Base-by-base conservation (phyloP, 176 grass and related monocot genomes). In the Triticum turgidum region DNA sequence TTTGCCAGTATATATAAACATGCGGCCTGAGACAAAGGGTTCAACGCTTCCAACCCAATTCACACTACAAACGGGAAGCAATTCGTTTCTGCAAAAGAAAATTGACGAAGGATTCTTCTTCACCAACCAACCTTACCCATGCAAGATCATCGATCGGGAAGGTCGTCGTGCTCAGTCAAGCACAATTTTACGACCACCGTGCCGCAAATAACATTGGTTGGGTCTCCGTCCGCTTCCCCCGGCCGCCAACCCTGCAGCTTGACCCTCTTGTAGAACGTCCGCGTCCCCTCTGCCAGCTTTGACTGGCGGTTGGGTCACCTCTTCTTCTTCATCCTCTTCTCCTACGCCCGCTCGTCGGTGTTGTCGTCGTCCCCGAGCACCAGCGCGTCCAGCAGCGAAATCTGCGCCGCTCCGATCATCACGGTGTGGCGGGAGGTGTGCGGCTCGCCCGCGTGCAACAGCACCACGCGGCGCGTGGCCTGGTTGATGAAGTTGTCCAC, bases 361-460 rank as follows among this genome's bases (percentile, higher is more conserved):
- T 8, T 41, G 39, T 44, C 69, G 37, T 72, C 51, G 6, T 61
- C 78, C 13, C 61, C 71, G 38, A 61, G 3, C 25, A 81, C 22
- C 38, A 88, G 51, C 4, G 87, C 74, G 38, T 88, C 38, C 3
- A 80, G 15, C 47, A 86, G 78, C 47, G 14, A 49, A 70, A 81
- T 20, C 47, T 21, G 33, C 0, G 22, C 88, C 61, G 56, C 66
- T 35, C 82, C 27, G 69, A 85, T 61, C 78, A 89, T 70, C 49
- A 21, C 78, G 49, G 35, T 45, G 9, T n/a, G 22, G 61, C 20
- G 0, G 62, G 88, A 86, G 9, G 83, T 86, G 69, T 89, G 88
- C 13, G 88, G 88, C 4, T 65, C 83, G 2, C 17, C 13, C 22
- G 4, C 44, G 21, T 78, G 78, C 70, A 61, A 62, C 70, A 81